Percentiles rank a stretch among this genome's conserved stretches.
phyloP scores from a whole-genome alignment of 306 rosid genomes.

The Leucaena leucocephala region DNA sequence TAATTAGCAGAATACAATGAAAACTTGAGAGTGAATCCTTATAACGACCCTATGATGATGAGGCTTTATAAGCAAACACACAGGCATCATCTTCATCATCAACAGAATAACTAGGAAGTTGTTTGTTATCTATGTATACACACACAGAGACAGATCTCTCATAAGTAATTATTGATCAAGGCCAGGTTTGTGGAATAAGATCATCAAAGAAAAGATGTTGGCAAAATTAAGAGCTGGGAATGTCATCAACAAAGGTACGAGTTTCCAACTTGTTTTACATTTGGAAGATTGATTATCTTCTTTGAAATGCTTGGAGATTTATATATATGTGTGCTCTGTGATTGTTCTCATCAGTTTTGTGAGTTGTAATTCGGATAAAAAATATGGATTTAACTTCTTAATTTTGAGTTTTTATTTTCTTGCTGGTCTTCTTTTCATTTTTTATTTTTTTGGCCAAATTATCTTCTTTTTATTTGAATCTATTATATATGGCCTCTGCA shows the following conservation, averaged over 20 bases:
- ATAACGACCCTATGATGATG: not conserved
- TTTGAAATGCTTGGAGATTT: slow-evolving; percentile 11
- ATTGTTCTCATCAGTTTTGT: not conserved
- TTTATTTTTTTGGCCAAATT: no score
- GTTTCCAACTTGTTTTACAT: slow-evolving; percentile 9
- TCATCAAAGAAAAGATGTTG: slow-evolving; percentile 38
- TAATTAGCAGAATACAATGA: slow-evolving; percentile 4
- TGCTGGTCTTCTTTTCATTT: not conserved
- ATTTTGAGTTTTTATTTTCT: not conserved
- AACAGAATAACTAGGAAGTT: not conserved
- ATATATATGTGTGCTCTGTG: not conserved
- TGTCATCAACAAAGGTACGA: slow-evolving; percentile 33
- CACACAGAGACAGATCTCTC: not conserved
- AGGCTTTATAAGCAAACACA: slow-evolving; percentile 31
- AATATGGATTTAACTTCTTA: not conserved
- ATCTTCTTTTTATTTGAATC: not conserved
- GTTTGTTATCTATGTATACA: not conserved
- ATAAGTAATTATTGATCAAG: not conserved
- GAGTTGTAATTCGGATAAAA: not conserved
- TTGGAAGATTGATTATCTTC: not conserved
- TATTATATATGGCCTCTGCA: not conserved
- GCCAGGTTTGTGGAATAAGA: slow-evolving; percentile 1
- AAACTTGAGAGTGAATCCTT: slow-evolving; percentile 44
- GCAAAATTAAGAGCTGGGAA: slow-evolving; percentile 37
- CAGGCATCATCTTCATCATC: not conserved